These are phyloP conservation scores for Coemansia erecta DNA, from an alignment of 192 early-diverging fungal genomes.

Conservation along the genomic window DNA sequence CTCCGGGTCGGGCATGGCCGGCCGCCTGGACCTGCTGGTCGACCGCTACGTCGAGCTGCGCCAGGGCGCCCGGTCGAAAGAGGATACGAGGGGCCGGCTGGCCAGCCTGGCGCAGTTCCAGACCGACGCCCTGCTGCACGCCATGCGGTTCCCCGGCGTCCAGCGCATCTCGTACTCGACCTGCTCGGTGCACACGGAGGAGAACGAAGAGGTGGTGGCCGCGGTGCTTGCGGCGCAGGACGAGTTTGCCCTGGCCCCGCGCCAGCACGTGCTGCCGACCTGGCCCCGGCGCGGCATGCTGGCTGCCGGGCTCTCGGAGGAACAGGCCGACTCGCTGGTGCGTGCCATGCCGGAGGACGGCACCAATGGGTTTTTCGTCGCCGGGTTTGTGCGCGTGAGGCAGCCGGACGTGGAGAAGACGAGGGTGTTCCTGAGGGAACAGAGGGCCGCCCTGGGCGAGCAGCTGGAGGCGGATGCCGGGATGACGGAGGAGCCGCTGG, in stretches of 20 bases:
- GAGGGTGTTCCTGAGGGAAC: slow-evolving; percentile 12
- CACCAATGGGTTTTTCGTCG: slow-evolving; percentile 97
- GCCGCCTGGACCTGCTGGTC: slow-evolving; percentile 80
- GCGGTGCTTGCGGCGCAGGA: slow-evolving; percentile 57
- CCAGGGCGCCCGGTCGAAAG: slow-evolving; percentile 41
- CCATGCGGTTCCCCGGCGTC: slow-evolving; percentile 81
- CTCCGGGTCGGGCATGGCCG: slow-evolving; percentile 92
- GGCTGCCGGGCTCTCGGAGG: slow-evolving; percentile 24
- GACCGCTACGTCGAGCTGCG: slow-evolving; percentile 51
- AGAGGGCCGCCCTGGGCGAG: background rate
- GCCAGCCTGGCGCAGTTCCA: slow-evolving; percentile 85
- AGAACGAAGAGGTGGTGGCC: slow-evolving; percentile 95
- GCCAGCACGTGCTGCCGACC: slow-evolving; percentile 63
- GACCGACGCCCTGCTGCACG: slow-evolving; percentile 72
- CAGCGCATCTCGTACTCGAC: slow-evolving; percentile 91
- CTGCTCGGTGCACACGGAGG: slow-evolving; percentile 87
- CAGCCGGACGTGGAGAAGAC: slow-evolving; percentile 20
- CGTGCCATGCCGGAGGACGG: slow-evolving; percentile 79
- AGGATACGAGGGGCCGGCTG: slow-evolving; percentile 18
- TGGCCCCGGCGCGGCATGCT: slow-evolving; percentile 79
- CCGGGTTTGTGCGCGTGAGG: slow-evolving; percentile 67
- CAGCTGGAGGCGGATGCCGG: background rate
- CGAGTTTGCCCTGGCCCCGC: slow-evolving; percentile 59
- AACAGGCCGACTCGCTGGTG: slow-evolving; percentile 64
- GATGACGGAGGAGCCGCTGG: background rate